Percentiles rank a stretch among this genome's conserved stretches.
Conservation (phyloP, 805 yeast genomes). For the Candida succiphila region DNA sequence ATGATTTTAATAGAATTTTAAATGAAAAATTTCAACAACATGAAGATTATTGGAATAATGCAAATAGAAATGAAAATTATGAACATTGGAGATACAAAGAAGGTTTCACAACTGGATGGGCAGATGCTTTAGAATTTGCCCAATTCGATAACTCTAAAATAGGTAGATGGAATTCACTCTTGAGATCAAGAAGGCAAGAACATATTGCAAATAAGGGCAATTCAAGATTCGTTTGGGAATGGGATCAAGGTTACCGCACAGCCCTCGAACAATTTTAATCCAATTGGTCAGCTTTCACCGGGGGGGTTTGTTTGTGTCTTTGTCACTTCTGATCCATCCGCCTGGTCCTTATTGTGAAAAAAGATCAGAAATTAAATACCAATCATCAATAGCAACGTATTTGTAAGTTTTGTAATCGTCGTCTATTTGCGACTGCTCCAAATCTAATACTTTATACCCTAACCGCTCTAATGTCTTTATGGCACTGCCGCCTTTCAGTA, state of each 20-base stretch:
- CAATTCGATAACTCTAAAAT: slow-evolving; percentile 57
- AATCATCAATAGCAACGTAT: neutral
- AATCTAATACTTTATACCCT: slow-evolving; percentile 12
- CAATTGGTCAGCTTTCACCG: too few species aligned
- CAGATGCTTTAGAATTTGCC: slow-evolving; percentile 62
- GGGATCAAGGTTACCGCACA: slow-evolving; percentile 74
- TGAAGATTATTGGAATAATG: slow-evolving; percentile 55
- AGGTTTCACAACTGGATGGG: slow-evolving; percentile 71
- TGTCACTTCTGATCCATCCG: neutral
- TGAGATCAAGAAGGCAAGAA: slow-evolving; percentile 45
- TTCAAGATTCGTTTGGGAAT: slow-evolving; percentile 67
- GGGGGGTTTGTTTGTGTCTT: neutral
- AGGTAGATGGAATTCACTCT: slow-evolving; percentile 73
- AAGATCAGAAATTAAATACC: too few species aligned
- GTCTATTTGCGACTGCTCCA: slow-evolving; percentile 8
- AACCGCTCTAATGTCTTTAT: slow-evolving; percentile 13
- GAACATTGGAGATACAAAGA: slow-evolving; percentile 78
- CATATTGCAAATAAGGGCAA: slow-evolving; percentile 49
- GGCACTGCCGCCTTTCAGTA: slow-evolving; percentile 31
- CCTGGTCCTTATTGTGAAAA: neutral
- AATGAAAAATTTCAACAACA: slow-evolving; percentile 36
- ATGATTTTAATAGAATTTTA: slow-evolving; percentile 29
- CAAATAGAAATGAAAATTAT: slow-evolving; percentile 47
- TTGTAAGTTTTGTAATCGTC: neutral
- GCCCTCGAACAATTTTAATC: slow-evolving; percentile 41